phyloP scores from a whole-genome alignment of 768 basidiomycete genomes.

The Termitomyces sp. region DNA sequence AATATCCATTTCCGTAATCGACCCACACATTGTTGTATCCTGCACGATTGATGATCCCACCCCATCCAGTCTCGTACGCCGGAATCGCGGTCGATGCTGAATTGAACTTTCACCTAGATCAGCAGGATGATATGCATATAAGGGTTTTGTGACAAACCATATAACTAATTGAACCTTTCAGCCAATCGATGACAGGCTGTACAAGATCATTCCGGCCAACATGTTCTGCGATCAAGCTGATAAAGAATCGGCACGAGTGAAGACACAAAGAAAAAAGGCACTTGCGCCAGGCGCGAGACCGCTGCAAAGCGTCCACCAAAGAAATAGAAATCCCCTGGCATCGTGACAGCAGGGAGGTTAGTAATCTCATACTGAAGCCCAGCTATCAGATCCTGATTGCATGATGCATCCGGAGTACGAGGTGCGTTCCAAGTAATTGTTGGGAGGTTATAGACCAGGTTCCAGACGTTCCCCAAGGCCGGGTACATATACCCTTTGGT shows the following conservation, averaged over 20 bases:
- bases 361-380: constrained; percentile 41
- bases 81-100: constrained; percentile 17
- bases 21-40: constrained; percentile 23
- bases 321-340: constrained; percentile 31
- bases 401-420: constrained; percentile 25
- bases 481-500: constrained; percentile 31
- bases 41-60: constrained; percentile 27
- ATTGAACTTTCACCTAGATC: constrained; percentile 9
- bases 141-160: constrained; percentile 15
- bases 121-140: neutral
- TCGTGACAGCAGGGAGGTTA: constrained; percentile 41
- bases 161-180: constrained; percentile 20
- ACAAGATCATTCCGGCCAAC: constrained; percentile 26
- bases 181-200: constrained; percentile 17
- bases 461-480: constrained; percentile 26
- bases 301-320: constrained; percentile 25
- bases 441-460: constrained; percentile 22
- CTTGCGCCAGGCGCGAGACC: constrained; percentile 25
- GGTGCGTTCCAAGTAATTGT: constrained; percentile 29
- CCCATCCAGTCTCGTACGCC: constrained; percentile 30
- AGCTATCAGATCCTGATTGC: constrained; percentile 21
- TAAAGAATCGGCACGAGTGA: neutral
- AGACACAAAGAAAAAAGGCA: neutral
- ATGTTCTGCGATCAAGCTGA: constrained; percentile 27
- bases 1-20: constrained; percentile 29